Evolutionary conservation across 805 yeast genomes (phyloP), one percentile per base, ranked within the genome.

Genomic region (Teunomyces lycoperdinae): DNA sequence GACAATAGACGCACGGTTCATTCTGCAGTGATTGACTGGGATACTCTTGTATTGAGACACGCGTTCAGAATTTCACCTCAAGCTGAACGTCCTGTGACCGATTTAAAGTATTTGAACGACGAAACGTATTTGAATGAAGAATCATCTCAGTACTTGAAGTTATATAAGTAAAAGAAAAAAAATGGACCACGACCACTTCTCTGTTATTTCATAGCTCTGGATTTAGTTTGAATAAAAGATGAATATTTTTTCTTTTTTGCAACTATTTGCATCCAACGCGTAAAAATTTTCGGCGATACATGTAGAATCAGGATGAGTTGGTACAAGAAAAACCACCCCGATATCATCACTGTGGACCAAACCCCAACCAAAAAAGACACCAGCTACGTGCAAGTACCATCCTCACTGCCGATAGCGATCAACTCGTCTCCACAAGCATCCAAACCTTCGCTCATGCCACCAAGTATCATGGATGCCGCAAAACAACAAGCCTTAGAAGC

Each of bases 1-100:
- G 94, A 87, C 61, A 87, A 87, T 72, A 80, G 92, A 62, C 72
- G 85, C 58, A 78, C 83, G 9, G 66, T 78, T 24, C 92, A 87
- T 63, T 73, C 87, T 10, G 89, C 90, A 11, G 73, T 83, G 11
- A 77, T 80, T 47, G 92, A 87, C 58, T 86, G 88, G 84, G 85
- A 79, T 54, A 73, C 78, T 38, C 84, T 85, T n/a, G 78, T 76
- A 34, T 73, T 80, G 27, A 79, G 92, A 65, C 92, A 86, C 57
- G 87, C 87, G 8, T 81, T 83, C 60, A 77, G 92, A 64, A 78
- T 86, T 49, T 84, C 90, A 14, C 83, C 87, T 3, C 78, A 79
- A 57, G 91, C 84, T 16, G 92, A 87, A 64, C 73, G 85, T 60
- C 92, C 94, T 2, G 73, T 73, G 13, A 73, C 63, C 47, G 60